phyloP scores from a whole-genome alignment of 176 grass and related monocot species.

The Elaeis guineensis region DNA sequence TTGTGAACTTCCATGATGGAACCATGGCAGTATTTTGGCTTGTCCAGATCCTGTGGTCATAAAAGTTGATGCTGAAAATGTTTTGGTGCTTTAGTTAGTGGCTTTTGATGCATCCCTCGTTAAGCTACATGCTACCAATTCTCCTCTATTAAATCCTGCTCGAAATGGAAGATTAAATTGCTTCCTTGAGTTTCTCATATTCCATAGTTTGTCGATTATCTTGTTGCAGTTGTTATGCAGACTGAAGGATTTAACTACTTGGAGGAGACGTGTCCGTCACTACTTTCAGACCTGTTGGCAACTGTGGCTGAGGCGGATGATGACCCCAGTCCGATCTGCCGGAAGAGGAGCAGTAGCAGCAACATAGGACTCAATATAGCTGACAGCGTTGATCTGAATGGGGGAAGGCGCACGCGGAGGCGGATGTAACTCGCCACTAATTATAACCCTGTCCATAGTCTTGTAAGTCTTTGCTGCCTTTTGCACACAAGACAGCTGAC shows the following conservation, averaged over 20 bases:
- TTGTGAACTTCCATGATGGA: no score
- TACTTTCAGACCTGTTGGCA: conserved; percentile 70
- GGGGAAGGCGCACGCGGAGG: conserved; percentile 42
- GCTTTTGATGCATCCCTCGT: no score
- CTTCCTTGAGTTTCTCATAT: conserved; percentile 16
- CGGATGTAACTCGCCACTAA: conserved; percentile 30
- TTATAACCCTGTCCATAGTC: no score
- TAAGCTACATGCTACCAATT: no score
- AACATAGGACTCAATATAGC: conserved; percentile 30
- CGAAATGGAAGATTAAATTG: no score
- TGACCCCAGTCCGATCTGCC: conserved; percentile 32
- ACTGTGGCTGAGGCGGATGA: conserved; percentile 61
- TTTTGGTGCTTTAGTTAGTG: no score
- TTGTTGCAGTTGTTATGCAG: conserved; percentile 67
- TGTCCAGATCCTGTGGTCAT: no score
- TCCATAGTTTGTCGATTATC: conserved; percentile 16
- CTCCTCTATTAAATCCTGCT: no score
- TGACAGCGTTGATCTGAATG: conserved; percentile 38
- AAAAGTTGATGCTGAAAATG: no score
- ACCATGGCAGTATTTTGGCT: no score
- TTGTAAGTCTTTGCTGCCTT: no score
- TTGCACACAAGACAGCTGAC: no score
- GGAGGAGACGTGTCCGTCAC: conserved; percentile 66
- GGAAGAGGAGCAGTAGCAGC: conserved; percentile 45
- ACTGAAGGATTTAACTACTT: conserved; percentile 86